Conservation (phyloP, 2,329 filamentous ascomycete genomes). For the Lasiodiplodia sp. region DNA sequence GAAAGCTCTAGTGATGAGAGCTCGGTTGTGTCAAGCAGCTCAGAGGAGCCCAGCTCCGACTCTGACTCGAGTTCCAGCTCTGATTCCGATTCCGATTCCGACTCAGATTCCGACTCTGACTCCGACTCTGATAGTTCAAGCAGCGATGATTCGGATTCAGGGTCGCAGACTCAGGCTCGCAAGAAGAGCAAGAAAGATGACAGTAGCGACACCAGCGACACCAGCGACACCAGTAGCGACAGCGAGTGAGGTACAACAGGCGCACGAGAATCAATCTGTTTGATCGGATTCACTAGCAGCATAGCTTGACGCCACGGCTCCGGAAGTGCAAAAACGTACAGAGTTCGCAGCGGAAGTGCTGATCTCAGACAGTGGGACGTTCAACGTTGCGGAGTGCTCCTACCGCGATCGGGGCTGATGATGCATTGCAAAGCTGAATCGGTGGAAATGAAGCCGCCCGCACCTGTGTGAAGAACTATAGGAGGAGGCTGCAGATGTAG, state of each 20-base stretch:
- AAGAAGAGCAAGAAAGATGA: slow-evolving; percentile 22
- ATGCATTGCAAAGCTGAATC: neutral
- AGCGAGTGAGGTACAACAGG: slow-evolving; percentile 18
- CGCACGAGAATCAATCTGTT: neutral
- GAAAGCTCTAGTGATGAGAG: slow-evolving; percentile 35
- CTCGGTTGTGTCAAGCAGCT: slow-evolving; percentile 27
- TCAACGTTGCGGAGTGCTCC: neutral
- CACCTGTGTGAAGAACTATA: neutral
- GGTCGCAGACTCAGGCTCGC: neutral
- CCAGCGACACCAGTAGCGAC: slow-evolving; percentile 31
- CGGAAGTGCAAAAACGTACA: neutral
- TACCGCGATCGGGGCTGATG: neutral
- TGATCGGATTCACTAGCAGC: neutral
- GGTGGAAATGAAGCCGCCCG: slow-evolving; percentile 1
- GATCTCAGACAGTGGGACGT: neutral
- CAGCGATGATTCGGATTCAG: neutral
- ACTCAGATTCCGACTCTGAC: slow-evolving; percentile 28
- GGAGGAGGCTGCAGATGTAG: neutral
- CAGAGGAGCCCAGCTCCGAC: slow-evolving; percentile 22
- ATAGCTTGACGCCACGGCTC: neutral
- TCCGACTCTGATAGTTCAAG: slow-evolving; percentile 8
- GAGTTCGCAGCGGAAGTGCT: no score
- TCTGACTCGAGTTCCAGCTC: slow-evolving; percentile 27
- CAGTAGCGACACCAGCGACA: slow-evolving; percentile 17
- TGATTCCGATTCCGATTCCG: slow-evolving; percentile 20